phyloP scores from a whole-genome alignment of 2,329 filamentous ascomycete genomes.

The Epichloe glyceriae region DNA sequence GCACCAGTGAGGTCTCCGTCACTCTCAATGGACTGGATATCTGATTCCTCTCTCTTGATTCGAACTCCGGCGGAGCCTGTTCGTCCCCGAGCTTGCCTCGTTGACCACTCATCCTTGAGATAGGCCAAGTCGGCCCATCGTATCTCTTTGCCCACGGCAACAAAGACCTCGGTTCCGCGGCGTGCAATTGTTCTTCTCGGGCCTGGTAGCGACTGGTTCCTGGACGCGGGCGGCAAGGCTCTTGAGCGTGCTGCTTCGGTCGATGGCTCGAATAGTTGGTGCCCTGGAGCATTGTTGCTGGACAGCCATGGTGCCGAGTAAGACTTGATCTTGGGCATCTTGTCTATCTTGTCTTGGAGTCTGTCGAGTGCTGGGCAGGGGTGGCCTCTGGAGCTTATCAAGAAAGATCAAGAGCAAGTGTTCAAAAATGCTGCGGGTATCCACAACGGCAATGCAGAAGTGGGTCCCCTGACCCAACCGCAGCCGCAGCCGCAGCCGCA shows the following conservation, averaged over 20 bases:
- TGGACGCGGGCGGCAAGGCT: constrained; percentile 24
- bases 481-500: no score
- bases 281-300: constrained; percentile 55
- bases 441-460: background rate
- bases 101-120: constrained; percentile 50
- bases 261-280: constrained; percentile 56
- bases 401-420: background rate
- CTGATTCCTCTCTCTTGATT: constrained; percentile 39
- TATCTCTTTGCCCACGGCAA: constrained; percentile 78
- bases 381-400: no score
- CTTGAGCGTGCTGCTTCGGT: constrained; percentile 25
- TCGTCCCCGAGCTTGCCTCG: constrained; percentile 17
- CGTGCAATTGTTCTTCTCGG: constrained; percentile 60
- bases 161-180: constrained; percentile 77
- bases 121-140: constrained; percentile 78
- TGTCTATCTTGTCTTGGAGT: constrained; percentile 36
- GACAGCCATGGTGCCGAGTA: constrained; percentile 84
- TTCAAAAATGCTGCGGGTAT: background rate
- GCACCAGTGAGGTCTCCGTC: constrained; percentile 15
- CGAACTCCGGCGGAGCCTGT: constrained; percentile 18
- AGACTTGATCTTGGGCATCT: constrained; percentile 75
- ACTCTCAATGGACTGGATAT: constrained; percentile 21
- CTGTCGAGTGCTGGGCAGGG: background rate
- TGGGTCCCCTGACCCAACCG: no score
- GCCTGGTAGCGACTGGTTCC: constrained; percentile 31